Evolutionary conservation across 352 stramenopile species (phyloP).

Genomic region (Phytophthora agathidicida): DNA sequence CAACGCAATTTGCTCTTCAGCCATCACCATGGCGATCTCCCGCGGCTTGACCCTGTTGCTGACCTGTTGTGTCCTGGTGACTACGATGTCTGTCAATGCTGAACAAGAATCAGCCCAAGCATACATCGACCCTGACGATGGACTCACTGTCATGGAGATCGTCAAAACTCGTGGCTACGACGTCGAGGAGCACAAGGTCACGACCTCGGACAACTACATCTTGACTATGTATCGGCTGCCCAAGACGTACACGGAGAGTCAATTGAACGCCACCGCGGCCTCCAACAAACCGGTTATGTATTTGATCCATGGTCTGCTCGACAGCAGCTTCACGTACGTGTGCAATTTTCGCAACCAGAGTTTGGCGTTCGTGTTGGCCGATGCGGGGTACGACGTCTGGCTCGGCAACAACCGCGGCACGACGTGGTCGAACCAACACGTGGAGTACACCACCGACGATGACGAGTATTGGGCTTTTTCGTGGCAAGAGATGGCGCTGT

Average conservation of each 20-base stretch:
- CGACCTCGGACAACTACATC: conserved; percentile 61
- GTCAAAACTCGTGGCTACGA: conserved; percentile 53
- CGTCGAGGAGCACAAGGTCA: conserved; percentile 64
- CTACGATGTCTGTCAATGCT: conserved; percentile 4
- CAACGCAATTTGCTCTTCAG: conserved; percentile 25
- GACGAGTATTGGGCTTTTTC: conserved; percentile 67
- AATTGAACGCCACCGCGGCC: conserved; percentile 28
- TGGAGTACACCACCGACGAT: conserved; percentile 48
- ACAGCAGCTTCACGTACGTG: conserved; percentile 69
- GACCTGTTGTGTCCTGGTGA: conserved; percentile 1
- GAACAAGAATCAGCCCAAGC: conserved; percentile 22
- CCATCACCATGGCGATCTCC: conserved; percentile 8
- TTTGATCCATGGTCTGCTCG: conserved; percentile 66
- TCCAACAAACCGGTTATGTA: conserved; percentile 61
- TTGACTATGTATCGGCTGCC: conserved; percentile 72
- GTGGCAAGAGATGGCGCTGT: conserved; percentile 68
- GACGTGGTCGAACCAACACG: conserved; percentile 65
- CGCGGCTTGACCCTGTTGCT: conserved; percentile 21
- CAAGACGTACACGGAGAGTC: conserved; percentile 56
- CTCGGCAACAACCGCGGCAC: conserved; percentile 74
- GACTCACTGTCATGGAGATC: conserved; percentile 55
- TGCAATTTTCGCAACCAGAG: conserved; percentile 68
- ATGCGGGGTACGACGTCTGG: conserved; percentile 73
- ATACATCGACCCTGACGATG: conserved; percentile 51
- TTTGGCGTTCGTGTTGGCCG: conserved; percentile 60